Evolutionary conservation across 257 asterid genomes (phyloP).

Genomic region (Avicennia marina): DNA sequence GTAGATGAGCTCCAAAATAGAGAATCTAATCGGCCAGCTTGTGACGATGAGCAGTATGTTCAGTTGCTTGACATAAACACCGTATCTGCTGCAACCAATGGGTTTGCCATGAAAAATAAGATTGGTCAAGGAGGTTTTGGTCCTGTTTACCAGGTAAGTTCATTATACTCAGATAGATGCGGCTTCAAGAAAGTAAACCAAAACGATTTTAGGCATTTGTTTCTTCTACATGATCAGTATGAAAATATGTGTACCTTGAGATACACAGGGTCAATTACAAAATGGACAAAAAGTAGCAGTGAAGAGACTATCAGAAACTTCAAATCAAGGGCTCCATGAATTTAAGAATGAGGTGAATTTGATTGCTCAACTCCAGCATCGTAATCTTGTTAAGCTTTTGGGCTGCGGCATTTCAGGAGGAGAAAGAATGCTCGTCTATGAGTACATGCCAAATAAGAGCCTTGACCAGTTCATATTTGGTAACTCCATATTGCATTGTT

Average conservation of each 20-base stretch:
- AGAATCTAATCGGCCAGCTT: background rate
- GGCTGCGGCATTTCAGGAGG: conserved; percentile 37
- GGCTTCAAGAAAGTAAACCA: background rate
- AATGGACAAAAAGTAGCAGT: conserved; percentile 34
- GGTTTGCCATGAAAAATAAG: conserved; percentile 27
- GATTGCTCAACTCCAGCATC: conserved; percentile 35
- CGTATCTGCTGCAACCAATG: conserved; percentile 33
- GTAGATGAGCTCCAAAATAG: background rate
- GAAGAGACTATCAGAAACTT: conserved; percentile 28
- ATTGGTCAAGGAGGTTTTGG: conserved; percentile 56
- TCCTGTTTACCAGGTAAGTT: conserved; percentile 35
- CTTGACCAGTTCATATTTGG: conserved; percentile 35
- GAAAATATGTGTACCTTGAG: background rate
- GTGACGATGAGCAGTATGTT: conserved; percentile 7
- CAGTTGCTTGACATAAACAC: conserved; percentile 8
- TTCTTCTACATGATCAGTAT: background rate
- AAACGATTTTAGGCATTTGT: background rate
- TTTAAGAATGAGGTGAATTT: conserved; percentile 34
- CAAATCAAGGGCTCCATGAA: conserved; percentile 33
- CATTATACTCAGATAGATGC: background rate
- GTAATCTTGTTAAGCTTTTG: conserved; percentile 36
- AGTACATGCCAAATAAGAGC: conserved; percentile 40
- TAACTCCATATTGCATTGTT: background rate
- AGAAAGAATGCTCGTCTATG: conserved; percentile 36
- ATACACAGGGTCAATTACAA: conserved; percentile 23